Base-by-base conservation (phyloP, 2,329 filamentous ascomycete species). In the Pseudogymnoascus sp. region DNA sequence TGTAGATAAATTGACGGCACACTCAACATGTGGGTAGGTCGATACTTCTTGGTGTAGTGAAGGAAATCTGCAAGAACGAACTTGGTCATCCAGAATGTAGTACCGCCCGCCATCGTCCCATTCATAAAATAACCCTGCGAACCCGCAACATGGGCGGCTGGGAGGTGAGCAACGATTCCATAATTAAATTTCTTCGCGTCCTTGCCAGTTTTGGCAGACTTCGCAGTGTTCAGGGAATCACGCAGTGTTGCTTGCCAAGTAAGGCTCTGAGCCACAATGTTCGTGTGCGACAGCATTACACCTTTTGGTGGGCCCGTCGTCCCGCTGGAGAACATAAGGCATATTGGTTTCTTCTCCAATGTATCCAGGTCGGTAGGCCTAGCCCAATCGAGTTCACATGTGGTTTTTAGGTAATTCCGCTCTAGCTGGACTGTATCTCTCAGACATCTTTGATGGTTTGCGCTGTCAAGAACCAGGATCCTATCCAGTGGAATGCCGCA, bases 261-360 rank as follows among this genome's bases (percentile, higher is more conserved):
- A 70, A 59, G 63, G 61, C 68, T 63, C 88, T 85, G 10, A 77
- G 89, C 81, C 41, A 92, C 82, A 69, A 91, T 90, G 67, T 91
- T 88, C 64, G 79, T 78, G 74, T 95, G 91, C 16, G 86, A 85
- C 66, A 94, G 88, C 74, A 89, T 85, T n/a, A 93, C 91, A n/a
- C 91, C 91, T 73, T 94, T 95, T 8, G 91, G 89, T 3, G 91
- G 80, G 6, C 91, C 91, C 0, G 91, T 94, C 0, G 91, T 94
- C 4, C 91, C 87, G 14, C 82, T 86, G 65, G 84, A 89, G 75
- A 93, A 94, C 72, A 94, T 93, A 63, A 94, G 81, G 23, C 85
- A 86, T 63, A 88, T 83, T 0, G 85, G 82, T 1, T 79, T 78
- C n/a, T 75, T 73, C 62, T 78, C 77, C 2, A 83, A 75, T 39